These are phyloP conservation scores for Penicillium expansum DNA, from an alignment of 2,329 filamentous ascomycete genomes.

Conservation along the genomic window DNA sequence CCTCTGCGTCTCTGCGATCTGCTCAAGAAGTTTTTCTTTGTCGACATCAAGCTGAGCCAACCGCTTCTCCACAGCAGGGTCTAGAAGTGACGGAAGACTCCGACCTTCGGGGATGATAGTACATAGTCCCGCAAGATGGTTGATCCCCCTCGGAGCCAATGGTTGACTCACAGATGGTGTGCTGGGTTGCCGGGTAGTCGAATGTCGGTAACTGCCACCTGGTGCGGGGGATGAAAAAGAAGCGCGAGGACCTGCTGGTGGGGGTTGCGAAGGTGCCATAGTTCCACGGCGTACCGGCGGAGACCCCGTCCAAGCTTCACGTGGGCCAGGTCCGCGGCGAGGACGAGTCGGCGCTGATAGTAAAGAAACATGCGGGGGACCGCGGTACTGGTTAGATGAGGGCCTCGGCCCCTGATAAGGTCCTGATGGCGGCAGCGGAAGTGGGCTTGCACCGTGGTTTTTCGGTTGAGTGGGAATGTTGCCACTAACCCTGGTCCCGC, in stretches of 20 bases:
- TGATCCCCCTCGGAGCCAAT: constrained; percentile 41
- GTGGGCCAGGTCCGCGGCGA: constrained; percentile 39
- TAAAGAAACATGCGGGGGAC: constrained; percentile 38
- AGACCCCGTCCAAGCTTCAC: constrained; percentile 34
- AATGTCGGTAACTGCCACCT: constrained; percentile 35
- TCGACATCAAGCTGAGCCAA: constrained; percentile 46
- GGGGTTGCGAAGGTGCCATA: constrained; percentile 27
- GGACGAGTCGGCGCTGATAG: constrained; percentile 49
- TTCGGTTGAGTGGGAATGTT: constrained; percentile 35
- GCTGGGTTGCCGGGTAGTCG: constrained; percentile 38
- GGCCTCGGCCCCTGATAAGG: constrained; percentile 38
- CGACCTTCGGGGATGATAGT: constrained; percentile 45
- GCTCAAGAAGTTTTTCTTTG: constrained; percentile 44
- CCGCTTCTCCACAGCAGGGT: constrained; percentile 44
- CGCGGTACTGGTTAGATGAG: constrained; percentile 38
- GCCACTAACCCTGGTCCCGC: constrained; percentile 16
- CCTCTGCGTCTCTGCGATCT: constrained; percentile 46
- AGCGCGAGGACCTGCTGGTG: constrained; percentile 40
- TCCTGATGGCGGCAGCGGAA: constrained; percentile 40
- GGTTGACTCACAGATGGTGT: constrained; percentile 37
- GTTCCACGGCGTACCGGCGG: constrained; percentile 37
- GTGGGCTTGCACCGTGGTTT: constrained; percentile 24
- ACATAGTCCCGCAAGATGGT: constrained; percentile 39
- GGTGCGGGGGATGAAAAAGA: constrained; percentile 29
- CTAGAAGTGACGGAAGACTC: constrained; percentile 37